Evolutionary conservation across 1,139 yeast genomes (phyloP).

Genomic region (Sugiyamaella castrensis): DNA sequence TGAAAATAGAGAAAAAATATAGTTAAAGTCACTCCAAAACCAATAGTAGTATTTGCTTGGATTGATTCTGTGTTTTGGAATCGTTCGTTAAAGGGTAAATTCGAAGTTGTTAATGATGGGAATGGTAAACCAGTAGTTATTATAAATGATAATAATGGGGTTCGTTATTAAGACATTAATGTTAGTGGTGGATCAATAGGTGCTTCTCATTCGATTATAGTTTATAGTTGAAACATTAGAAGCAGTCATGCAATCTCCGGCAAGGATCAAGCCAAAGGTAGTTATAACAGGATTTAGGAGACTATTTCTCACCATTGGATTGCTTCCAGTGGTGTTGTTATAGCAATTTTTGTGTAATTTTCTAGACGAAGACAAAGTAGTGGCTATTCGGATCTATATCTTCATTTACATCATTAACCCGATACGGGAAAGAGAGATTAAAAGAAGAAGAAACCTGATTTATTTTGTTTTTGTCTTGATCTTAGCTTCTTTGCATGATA

Average conservation of each 20-base stretch:
- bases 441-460: neutral
- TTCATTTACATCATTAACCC: slow-evolving; percentile 2
- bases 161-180: slow-evolving; percentile 36
- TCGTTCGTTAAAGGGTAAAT: slow-evolving; percentile 37
- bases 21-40: slow-evolving; percentile 29
- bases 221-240: slow-evolving; percentile 33
- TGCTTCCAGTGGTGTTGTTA: slow-evolving; percentile 2
- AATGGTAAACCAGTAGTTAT: slow-evolving; percentile 24
- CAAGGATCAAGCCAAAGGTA: slow-evolving; percentile 30
- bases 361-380: slow-evolving; percentile 3
- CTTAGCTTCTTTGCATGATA: too few relatives aligned
- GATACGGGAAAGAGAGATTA: slow-evolving; percentile 13
- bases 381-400: neutral
- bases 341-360: slow-evolving; percentile 8
- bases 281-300: slow-evolving; percentile 21
- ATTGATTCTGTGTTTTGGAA: slow-evolving; percentile 40
- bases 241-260: slow-evolving; percentile 26
- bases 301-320: slow-evolving; percentile 14
- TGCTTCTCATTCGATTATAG: slow-evolving; percentile 30
- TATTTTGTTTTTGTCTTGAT: too few relatives aligned
- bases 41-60: slow-evolving; percentile 40
- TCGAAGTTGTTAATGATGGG: slow-evolving; percentile 27
- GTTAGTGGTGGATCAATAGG: slow-evolving; percentile 29
- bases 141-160: slow-evolving; percentile 32
- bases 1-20: slow-evolving; percentile 31